Evolutionary conservation across 2,329 filamentous ascomycete genomes (phyloP), one percentile per base, ranked within the genome.

Genomic region (Fusarium falciforme): DNA sequence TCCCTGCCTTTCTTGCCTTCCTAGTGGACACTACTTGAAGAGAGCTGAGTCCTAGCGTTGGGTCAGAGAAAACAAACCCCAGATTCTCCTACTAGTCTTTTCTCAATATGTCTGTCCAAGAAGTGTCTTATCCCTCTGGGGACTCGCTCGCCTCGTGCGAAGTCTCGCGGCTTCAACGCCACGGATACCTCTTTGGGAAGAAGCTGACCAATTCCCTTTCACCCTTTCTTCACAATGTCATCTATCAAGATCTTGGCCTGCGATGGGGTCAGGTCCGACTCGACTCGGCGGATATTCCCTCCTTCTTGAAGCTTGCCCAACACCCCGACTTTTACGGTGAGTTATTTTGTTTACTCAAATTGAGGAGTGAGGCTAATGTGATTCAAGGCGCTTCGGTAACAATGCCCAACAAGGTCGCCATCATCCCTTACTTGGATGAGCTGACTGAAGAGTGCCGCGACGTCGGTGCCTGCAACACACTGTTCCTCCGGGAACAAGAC

Each of bases 351-450:
- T 25, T 11, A 7, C 14, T 47, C 10, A 7, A 14, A 5, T 2
- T 29, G 36, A 33, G n/a, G 20, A 58, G 5, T 10, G 4, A 59
- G 5, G 8, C 40, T 65, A 29, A 66, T 27, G 27, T 42, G 22
- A 44, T 10, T 49, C 20, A 49, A 89, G 92, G 92, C 64, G 90
- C 92, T 25, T 90, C 92, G 5, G 91, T 96, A 40, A 96, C 93
- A 22, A 96, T 96, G 93, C 94, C 94, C 0, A 91, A 94, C 85
- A 96, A 96, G 82, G 89, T 96, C 29, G 87, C 90, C 76, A 94
- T 96, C 79, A 89, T 95, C 68, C 87, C 89, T 0, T 87, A 94
- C 75, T 87, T 96, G 10, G 93, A 96, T 78, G 89, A 91, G 63
- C 85, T 95, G 40, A 94, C 93, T 8, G 88, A 90, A 25, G 93